Evolutionary conservation across 129 eudicot genomes (phyloP).

Genomic region (Glebionis coronaria): DNA sequence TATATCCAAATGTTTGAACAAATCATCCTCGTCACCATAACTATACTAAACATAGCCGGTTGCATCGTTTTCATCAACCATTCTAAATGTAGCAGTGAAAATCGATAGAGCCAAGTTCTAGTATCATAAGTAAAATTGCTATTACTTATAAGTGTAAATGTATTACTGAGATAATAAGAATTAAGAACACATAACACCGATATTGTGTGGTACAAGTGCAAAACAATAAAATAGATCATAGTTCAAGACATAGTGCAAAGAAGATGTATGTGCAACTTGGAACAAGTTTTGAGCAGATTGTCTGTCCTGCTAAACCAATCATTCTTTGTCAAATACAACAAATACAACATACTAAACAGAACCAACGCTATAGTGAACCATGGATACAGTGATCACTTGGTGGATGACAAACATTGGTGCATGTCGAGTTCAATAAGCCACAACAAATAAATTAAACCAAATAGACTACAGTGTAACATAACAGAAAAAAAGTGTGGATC

Average conservation of each 20-base stretch:
- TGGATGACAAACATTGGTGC: not conserved
- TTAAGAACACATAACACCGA: not conserved
- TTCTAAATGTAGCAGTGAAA: not conserved
- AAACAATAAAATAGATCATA: not conserved
- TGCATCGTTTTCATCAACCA: slow-evolving; percentile 22
- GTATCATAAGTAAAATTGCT: not conserved
- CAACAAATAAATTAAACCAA: slow-evolving; percentile 6
- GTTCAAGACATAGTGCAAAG: not conserved
- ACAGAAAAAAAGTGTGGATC: slow-evolving; percentile 12
- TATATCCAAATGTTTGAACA: not conserved
- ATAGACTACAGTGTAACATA: slow-evolving; percentile 3
- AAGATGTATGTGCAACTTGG: slow-evolving; percentile 19
- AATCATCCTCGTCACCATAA: slow-evolving; percentile 5
- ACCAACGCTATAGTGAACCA: not conserved
- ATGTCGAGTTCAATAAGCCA: not conserved
- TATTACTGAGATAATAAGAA: not conserved
- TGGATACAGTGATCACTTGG: not conserved
- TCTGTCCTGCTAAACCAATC: slow-evolving; percentile 1
- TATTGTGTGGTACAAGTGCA: not conserved
- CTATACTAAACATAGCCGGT: not conserved
- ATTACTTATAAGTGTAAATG: slow-evolving; percentile 1
- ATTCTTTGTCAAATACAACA: not conserved
- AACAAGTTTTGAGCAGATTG: slow-evolving; percentile 6
- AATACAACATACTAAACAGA: not conserved
- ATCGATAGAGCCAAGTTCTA: not conserved